A percentile compares a stretch with the other conserved stretches of the same genome.
These are phyloP conservation scores for Tetramitus jugosus DNA, from an alignment of 208 protist genomes.

Conservation along the genomic window DNA sequence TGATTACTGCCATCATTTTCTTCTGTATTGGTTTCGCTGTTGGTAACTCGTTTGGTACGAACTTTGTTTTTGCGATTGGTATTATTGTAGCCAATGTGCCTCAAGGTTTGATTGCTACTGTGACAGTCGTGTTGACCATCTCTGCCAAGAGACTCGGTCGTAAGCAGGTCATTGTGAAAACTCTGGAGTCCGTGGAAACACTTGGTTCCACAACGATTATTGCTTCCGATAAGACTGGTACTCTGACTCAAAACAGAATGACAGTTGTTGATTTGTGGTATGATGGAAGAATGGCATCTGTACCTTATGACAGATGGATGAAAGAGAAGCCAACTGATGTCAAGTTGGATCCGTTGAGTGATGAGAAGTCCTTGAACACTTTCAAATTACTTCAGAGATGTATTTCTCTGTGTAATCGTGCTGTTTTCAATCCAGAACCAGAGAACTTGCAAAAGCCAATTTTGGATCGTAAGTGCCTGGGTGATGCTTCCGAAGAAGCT, in stretches of 20 bases:
- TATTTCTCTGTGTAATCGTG: not conserved
- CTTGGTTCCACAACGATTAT: conserved; percentile 67
- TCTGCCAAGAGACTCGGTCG: conserved; percentile 50
- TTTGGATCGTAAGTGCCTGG: not conserved
- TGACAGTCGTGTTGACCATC: conserved; percentile 61
- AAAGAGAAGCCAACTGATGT: not conserved
- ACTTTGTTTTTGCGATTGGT: conserved; percentile 45
- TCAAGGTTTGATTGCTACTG: conserved; percentile 60
- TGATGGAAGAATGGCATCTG: not conserved
- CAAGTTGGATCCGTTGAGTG: not conserved
- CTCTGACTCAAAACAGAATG: conserved; percentile 73
- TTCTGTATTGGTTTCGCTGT: conserved; percentile 25
- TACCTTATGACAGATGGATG: not conserved
- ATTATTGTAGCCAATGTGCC: conserved; percentile 72
- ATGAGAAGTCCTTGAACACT: not conserved
- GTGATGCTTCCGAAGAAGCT: conserved; percentile 17
- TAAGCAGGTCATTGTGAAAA: conserved; percentile 66
- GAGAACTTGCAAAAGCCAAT: conserved; percentile 6
- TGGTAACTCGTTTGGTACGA: conserved; percentile 27
- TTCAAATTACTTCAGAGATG: not conserved
- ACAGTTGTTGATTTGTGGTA: conserved; percentile 37
- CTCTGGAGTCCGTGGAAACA: conserved; percentile 65
- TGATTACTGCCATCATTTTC: conserved; percentile 41
- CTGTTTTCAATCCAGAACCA: not conserved
- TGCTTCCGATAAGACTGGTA: conserved; percentile 73